phyloP scores from a whole-genome alignment of 129 eudicot genomes.

The Flaveria linearis region DNA sequence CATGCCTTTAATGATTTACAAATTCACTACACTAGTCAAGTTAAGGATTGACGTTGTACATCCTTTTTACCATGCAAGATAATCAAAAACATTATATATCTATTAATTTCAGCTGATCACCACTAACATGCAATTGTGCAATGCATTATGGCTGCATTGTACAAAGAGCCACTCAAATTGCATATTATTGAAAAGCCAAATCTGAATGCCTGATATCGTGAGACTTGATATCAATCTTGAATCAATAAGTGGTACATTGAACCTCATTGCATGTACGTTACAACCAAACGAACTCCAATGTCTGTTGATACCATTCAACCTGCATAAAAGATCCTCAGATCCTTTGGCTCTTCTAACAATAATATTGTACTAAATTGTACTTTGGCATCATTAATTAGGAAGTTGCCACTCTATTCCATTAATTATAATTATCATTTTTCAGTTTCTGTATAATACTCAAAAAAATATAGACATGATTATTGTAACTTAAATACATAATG shows the following conservation, averaged over 20 bases:
- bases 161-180: slow-evolving; percentile 24
- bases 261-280: slow-evolving; percentile 25
- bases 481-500: too few relatives aligned
- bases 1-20: background rate
- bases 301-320: slow-evolving; percentile 24
- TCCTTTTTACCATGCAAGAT: too few relatives aligned
- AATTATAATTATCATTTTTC: background rate
- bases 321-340: slow-evolving; percentile 30
- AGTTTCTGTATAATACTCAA: too few relatives aligned
- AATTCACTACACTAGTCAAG: background rate
- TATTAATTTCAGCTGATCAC: too few relatives aligned
- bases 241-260: slow-evolving; percentile 27
- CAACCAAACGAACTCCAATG: slow-evolving; percentile 34
- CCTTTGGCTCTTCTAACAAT: slow-evolving; percentile 42
- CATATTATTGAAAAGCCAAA: slow-evolving; percentile 31
- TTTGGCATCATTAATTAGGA: slow-evolving; percentile 16
- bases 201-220: slow-evolving; percentile 25
- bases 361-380: slow-evolving; percentile 28
- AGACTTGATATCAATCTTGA: slow-evolving; percentile 44
- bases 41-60: background rate
- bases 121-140: background rate
- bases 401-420: slow-evolving; percentile 25
- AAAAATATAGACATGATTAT: too few relatives aligned
- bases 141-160: slow-evolving; percentile 30
- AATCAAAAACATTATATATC: too few relatives aligned